Conservation (phyloP, 306 rosid genomes). For the Amphicarpaea edgeworthii region DNA sequence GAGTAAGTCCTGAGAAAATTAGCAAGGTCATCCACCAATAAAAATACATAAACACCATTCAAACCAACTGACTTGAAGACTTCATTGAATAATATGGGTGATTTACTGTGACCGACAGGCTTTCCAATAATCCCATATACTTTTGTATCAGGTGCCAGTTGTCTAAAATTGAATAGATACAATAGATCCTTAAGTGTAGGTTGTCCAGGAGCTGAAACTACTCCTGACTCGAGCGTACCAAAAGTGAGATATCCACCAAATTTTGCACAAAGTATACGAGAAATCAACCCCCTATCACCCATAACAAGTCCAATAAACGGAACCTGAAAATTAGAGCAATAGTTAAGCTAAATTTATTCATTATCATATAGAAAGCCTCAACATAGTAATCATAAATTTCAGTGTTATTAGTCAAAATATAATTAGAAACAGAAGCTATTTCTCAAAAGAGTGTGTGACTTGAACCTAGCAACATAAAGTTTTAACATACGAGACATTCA, state of each 20-base stretch:
- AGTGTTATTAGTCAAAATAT: slow-evolving; percentile 30
- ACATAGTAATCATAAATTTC: slow-evolving; percentile 19
- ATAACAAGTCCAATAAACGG: slow-evolving; percentile 91
- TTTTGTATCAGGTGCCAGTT: slow-evolving; percentile 75
- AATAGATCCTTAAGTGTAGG: slow-evolving; percentile 83
- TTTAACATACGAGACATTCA: slow-evolving; percentile 17
- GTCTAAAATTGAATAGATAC: slow-evolving; percentile 75
- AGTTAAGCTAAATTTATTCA: slow-evolving; percentile 26
- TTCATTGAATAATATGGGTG: slow-evolving; percentile 73
- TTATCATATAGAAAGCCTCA: slow-evolving; percentile 35
- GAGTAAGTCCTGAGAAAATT: slow-evolving; percentile 78
- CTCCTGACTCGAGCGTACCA: slow-evolving; percentile 80
- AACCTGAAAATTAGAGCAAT: slow-evolving; percentile 67
- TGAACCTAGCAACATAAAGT: slow-evolving; percentile 28
- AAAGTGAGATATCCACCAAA: slow-evolving; percentile 92
- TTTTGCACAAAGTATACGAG: slow-evolving; percentile 86
- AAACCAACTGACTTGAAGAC: slow-evolving; percentile 82
- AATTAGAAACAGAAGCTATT: background rate
- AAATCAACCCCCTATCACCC: slow-evolving; percentile 89
- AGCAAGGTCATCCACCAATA: slow-evolving; percentile 86
- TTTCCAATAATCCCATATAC: slow-evolving; percentile 92
- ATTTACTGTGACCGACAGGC: slow-evolving; percentile 93
- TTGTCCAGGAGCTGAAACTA: slow-evolving; percentile 96
- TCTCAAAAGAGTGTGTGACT: slow-evolving; percentile 3
- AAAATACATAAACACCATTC: slow-evolving; percentile 75